Conservation (phyloP, 2,329 filamentous ascomycete species). For the Fusarium concolor region DNA sequence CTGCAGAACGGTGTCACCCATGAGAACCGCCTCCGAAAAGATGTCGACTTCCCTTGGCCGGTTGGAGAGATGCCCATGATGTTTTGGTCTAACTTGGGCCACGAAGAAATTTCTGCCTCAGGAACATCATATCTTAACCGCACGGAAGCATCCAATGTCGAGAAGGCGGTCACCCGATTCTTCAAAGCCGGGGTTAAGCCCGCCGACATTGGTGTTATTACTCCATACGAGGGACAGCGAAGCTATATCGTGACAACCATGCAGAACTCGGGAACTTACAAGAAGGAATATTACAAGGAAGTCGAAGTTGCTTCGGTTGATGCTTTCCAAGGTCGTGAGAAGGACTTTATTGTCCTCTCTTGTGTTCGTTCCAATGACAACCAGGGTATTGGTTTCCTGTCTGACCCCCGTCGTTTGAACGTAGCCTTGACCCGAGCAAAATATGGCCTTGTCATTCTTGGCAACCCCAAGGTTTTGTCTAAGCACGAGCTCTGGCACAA, state of each 20-base stretch:
- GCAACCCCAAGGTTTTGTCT: constrained; percentile 95
- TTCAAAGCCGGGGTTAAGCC: constrained; percentile 99
- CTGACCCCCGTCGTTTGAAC: constrained; percentile 95
- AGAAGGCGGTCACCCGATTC: constrained; percentile 98
- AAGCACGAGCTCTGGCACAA: constrained; percentile 99
- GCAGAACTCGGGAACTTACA: constrained; percentile 96
- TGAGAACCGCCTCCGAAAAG: constrained; percentile 85
- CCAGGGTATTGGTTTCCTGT: constrained; percentile 98
- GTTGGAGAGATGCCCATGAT: constrained; percentile 97
- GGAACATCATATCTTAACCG: constrained; percentile 98
- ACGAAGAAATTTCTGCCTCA: constrained; percentile 97
- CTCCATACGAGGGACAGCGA: constrained; percentile 96
- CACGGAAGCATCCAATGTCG: constrained; percentile 95
- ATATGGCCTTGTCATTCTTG: constrained; percentile 94
- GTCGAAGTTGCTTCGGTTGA: constrained; percentile 98
- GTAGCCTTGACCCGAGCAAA: constrained; percentile 97
- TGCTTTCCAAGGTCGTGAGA: constrained; percentile 98
- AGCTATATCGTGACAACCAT: constrained; percentile 99
- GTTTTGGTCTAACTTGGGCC: constrained; percentile 99
- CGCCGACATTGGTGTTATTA: constrained; percentile 94
- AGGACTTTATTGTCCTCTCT: constrained; percentile 98
- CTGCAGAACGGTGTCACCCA: constrained; percentile 96
- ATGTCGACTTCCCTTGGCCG: constrained; percentile 98
- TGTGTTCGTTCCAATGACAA: constrained; percentile 99
- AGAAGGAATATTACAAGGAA: constrained; percentile 98